Evolutionary conservation across 495 filamentous ascomycete genomes (phyloP), one percentile per base, ranked within the genome.

Genomic region (Trichoderma asperelloides): DNA sequence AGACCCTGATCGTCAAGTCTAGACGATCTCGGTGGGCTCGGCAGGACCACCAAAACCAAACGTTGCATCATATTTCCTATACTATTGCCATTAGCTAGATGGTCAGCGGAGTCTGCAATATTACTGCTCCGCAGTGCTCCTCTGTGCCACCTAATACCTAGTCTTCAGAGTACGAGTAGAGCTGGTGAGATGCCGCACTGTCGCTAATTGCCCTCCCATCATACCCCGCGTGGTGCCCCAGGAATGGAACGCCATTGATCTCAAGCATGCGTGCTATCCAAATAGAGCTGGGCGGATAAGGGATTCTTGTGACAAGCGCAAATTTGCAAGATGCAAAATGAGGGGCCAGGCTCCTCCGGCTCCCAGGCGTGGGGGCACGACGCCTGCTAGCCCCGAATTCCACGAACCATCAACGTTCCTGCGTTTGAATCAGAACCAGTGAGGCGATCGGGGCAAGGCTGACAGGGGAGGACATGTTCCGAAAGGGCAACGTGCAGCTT

Each of bases 261-360:
- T 28, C 4, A 25, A 60, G 55, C 9, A 60, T 30, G 23, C 55
- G 55, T 60, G 25, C 9, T 60, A 27, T 25, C 23, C 16, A 7
- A 28, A 60, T 13, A 25, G 23, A 60, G 25, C 1, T 25, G n/a
- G 25, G 55, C 55, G 55, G 55, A 60, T 60, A 60, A 60, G 55
- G 30, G 25, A 11, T 28, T 27, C 12, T 18, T 60, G 23, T 60
- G 55, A 60, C 55, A 60, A 60, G 23, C 2, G 27, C 12, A 30
- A 30, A 60, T 60, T 60, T 11, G 55, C 55, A 60, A 60, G 55
- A 60, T 60, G 55, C 55, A 60, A 30, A 60, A 27, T 60, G 55
- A 25, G 55, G 55, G 55, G 15, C 55, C 8, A 18, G 2, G 15
- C 55, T 60, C 55, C 27, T n/a, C 49, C 55, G 3, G 3, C 25